A percentile compares a stretch with the other conserved stretches of the same genome.
phyloP scores from a whole-genome alignment of 441 rosid species.

The Croton setiger region DNA sequence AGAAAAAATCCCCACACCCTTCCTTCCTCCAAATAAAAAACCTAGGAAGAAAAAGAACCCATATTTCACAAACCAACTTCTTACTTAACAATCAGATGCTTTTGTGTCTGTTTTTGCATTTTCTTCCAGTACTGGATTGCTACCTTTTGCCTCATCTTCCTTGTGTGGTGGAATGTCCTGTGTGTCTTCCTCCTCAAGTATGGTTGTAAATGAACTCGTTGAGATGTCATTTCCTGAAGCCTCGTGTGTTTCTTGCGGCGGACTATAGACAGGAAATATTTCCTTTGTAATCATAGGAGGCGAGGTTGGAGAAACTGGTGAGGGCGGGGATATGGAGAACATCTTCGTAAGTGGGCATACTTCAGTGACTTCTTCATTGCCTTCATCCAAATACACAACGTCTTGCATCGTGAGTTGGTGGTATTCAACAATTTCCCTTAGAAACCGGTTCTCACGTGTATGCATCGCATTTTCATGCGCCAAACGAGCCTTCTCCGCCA shows the following conservation, averaged over 20 bases:
- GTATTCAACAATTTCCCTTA: slow-evolving; percentile 91
- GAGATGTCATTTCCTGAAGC: slow-evolving; percentile 28
- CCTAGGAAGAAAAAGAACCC: slow-evolving; percentile 15
- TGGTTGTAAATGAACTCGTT: slow-evolving; percentile 18
- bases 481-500: slow-evolving; percentile 89
- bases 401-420: slow-evolving; percentile 95
- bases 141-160: slow-evolving; percentile 8
- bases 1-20: slow-evolving; percentile 8
- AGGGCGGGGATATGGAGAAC: slow-evolving; percentile 45
- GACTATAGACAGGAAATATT: slow-evolving; percentile 27
- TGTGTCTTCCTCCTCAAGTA: slow-evolving; percentile 19
- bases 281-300: slow-evolving; percentile 41
- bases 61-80: slow-evolving; percentile 22
- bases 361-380: slow-evolving; percentile 73
- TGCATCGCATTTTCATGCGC: slow-evolving; percentile 81
- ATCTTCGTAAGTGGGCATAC: slow-evolving; percentile 56
- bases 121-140: neutral
- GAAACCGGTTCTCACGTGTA: slow-evolving; percentile 75
- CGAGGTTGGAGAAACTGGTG: slow-evolving; percentile 51
- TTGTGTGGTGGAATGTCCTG: slow-evolving; percentile 7
- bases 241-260: slow-evolving; percentile 27
- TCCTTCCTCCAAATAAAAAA: slow-evolving; percentile 14
- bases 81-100: slow-evolving; percentile 9
- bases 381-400: slow-evolving; percentile 73
- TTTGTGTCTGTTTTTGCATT: slow-evolving; percentile 27